These are phyloP conservation scores for Paramecium caudatum DNA, from an alignment of 73 alveolate genomes.

Conservation along the genomic window DNA sequence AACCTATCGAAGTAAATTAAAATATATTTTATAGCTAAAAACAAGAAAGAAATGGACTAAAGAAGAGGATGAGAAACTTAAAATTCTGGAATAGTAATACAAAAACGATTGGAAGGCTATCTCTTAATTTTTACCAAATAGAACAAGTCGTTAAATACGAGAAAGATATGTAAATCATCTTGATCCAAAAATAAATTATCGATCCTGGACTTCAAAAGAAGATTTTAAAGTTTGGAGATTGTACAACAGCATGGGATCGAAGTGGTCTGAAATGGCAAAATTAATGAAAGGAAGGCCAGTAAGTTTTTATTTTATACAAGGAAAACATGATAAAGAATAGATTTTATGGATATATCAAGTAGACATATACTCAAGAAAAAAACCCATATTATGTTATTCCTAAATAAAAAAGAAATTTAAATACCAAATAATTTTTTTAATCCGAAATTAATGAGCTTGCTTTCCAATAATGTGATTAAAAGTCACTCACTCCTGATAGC, in stretches of 20 bases:
- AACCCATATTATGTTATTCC: conserved; percentile 61
- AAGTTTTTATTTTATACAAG: not conserved
- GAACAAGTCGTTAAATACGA: conserved; percentile 94
- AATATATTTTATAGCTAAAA: not conserved
- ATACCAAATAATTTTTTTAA: too few relatives aligned
- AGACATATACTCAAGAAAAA: conserved; percentile 17
- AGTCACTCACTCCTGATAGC: too few relatives aligned
- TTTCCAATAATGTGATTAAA: too few relatives aligned
- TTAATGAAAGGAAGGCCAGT: conserved; percentile 72
- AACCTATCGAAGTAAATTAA: conserved; percentile 53
- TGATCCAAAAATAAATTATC: conserved; percentile 93
- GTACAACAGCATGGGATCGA: conserved; percentile 61
- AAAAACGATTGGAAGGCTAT: conserved; percentile 57
- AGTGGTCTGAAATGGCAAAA: conserved; percentile 75
- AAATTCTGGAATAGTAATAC: conserved; percentile 28
- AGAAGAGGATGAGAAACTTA: conserved; percentile 70
- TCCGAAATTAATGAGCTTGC: too few relatives aligned
- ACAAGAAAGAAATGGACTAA: conserved; percentile 70
- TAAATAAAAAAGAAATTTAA: not conserved
- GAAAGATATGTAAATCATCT: conserved; percentile 98
- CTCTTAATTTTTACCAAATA: conserved; percentile 55
- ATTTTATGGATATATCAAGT: conserved; percentile 51
- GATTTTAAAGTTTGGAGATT: conserved; percentile 65
- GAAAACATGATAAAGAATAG: conserved; percentile 75
- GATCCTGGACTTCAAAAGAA: conserved; percentile 94